Conservation (phyloP, 2,329 filamentous ascomycete species). For the Cytospora chrysosperma region DNA sequence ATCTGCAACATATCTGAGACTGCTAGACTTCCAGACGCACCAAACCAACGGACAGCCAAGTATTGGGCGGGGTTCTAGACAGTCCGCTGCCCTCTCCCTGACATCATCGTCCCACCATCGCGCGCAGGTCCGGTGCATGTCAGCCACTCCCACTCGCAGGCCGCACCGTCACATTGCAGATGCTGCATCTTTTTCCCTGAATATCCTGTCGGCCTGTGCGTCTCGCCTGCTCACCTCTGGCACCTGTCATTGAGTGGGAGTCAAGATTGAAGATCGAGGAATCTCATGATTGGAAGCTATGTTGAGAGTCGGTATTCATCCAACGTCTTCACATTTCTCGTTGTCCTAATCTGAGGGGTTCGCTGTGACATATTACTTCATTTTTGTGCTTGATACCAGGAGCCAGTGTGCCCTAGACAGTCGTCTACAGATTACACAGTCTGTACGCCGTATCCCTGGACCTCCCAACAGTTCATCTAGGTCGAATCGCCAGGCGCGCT, state of each 20-base stretch:
- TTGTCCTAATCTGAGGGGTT: too few species aligned
- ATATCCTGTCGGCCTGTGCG: background rate
- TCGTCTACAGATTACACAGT: background rate
- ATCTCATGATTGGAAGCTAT: background rate
- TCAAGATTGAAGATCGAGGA: background rate
- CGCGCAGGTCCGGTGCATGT: background rate
- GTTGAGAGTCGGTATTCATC: too few species aligned
- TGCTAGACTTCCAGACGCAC: background rate
- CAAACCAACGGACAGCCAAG: background rate
- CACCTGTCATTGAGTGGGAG: background rate
- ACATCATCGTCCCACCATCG: slow-evolving; percentile 9
- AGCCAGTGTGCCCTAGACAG: background rate
- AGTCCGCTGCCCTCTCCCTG: background rate
- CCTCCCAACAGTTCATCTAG: background rate
- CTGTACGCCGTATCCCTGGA: background rate
- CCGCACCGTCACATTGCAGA: background rate
- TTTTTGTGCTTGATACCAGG: background rate
- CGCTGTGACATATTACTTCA: background rate
- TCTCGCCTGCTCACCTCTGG: background rate
- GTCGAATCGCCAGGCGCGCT: background rate
- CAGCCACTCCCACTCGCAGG: background rate
- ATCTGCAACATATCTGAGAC: background rate
- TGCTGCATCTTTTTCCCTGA: background rate
- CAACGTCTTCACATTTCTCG: too few species aligned
- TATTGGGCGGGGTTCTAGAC: background rate